These are phyloP conservation scores for Fusarium solani-melongenae DNA, from an alignment of 2,329 filamentous ascomycete species.

Conservation along the genomic window DNA sequence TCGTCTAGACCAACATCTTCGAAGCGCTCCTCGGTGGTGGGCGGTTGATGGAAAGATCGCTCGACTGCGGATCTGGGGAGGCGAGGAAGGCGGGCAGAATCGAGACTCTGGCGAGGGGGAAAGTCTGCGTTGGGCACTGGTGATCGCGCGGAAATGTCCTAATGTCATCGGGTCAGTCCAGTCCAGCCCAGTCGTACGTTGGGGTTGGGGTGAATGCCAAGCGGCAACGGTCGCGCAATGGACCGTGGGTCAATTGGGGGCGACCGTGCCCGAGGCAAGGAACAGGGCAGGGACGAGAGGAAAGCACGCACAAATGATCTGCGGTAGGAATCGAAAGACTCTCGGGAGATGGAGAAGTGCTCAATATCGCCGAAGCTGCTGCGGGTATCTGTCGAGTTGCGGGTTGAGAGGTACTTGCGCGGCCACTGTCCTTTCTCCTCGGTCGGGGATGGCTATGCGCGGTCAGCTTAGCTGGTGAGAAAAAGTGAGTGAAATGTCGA, in stretches of 20 bases:
- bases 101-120: constrained; percentile 81
- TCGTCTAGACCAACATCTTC: constrained; percentile 94
- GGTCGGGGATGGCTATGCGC: constrained; percentile 80
- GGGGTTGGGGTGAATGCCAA: neutral
- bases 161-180: constrained; percentile 37
- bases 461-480: constrained; percentile 9
- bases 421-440: constrained; percentile 88
- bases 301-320: constrained; percentile 83
- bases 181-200: constrained; percentile 5
- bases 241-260: neutral
- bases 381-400: constrained; percentile 65
- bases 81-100: constrained; percentile 75
- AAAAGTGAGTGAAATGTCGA: neutral
- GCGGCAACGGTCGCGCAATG: neutral
- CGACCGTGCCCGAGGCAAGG: neutral
- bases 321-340: constrained; percentile 97
- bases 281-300: neutral
- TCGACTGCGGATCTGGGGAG: constrained; percentile 71
- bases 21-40: constrained; percentile 83
- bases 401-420: constrained; percentile 62
- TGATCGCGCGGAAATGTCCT: constrained; percentile 93
- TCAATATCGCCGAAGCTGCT: constrained; percentile 84
- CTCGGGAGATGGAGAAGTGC: constrained; percentile 92
- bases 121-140: constrained; percentile 72
- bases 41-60: constrained; percentile 68